Evolutionary conservation across 2,329 filamentous ascomycete species (phyloP).

Genomic region (Seiridium cupressi): DNA sequence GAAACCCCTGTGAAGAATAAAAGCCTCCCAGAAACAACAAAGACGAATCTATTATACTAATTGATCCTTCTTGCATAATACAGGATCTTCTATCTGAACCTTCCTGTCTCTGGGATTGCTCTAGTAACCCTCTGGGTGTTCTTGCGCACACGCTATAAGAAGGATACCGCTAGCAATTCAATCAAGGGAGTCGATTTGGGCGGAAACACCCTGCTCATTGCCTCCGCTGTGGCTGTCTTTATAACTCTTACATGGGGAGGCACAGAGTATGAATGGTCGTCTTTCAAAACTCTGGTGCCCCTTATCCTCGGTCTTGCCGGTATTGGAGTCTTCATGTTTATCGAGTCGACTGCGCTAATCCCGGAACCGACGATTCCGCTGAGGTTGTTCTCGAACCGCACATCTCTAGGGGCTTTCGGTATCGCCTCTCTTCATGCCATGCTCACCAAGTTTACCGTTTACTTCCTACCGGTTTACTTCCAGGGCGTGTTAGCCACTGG

Average conservation of each 20-base stretch:
- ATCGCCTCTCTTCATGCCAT: conserved; percentile 34
- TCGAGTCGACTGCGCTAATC: conserved; percentile 2
- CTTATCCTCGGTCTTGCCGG: conserved; percentile 4
- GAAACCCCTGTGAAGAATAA: too few relatives aligned
- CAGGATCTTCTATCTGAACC: conserved; percentile 36
- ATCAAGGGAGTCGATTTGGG: conserved; percentile 29
- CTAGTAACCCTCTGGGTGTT: conserved; percentile 25
- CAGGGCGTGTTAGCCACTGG: conserved; percentile 33
- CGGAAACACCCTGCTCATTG: conserved; percentile 33
- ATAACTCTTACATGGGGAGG: conserved; percentile 29
- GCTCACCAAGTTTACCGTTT: conserved; percentile 31
- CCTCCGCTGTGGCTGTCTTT: conserved; percentile 29
- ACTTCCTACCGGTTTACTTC: conserved; percentile 45
- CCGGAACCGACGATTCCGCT: conserved; percentile 34
- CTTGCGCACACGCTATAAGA: conserved; percentile 19
- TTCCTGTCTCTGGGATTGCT: conserved; percentile 25
- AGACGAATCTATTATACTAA: too few relatives aligned
- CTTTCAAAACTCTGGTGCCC: conserved; percentile 12
- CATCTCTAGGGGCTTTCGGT: conserved; percentile 24
- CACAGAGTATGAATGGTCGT: conserved; percentile 11
- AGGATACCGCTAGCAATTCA: conserved; percentile 1
- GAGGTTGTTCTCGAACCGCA: conserved; percentile 40
- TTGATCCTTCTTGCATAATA: too few relatives aligned
- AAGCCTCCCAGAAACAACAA: too few relatives aligned
- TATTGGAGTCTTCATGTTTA: neutral